Percentiles rank a stretch among this genome's conserved stretches.
Conservation (phyloP, 345 rosid species). For the Alliaria petiolata region DNA sequence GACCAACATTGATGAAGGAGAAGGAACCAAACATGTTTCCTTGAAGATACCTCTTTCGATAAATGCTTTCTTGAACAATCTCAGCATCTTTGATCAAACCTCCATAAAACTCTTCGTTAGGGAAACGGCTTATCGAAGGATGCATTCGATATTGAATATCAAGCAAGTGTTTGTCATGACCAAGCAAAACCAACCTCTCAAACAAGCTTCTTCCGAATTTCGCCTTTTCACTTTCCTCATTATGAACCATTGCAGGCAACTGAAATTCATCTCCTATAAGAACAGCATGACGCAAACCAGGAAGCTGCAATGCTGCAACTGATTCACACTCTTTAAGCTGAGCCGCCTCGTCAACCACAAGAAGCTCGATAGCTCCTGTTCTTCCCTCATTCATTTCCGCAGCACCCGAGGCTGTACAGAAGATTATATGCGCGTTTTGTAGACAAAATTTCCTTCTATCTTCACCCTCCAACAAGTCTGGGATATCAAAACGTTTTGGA, state of each 20-base stretch:
- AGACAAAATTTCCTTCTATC: conserved; percentile 18
- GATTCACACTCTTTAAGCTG: conserved; percentile 56
- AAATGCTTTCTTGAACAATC: conserved; percentile 25
- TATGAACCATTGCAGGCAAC: conserved; percentile 43
- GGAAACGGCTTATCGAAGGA: conserved; percentile 57
- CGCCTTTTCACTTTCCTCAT: conserved; percentile 24
- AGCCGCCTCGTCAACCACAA: conserved; percentile 52
- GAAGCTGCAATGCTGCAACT: conserved; percentile 38
- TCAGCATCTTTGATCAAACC: conserved; percentile 35
- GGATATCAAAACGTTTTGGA: background rate
- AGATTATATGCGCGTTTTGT: conserved; percentile 27
- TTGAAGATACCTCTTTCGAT: conserved; percentile 22
- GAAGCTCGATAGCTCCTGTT: conserved; percentile 1
- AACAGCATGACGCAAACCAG: conserved; percentile 39
- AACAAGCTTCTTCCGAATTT: conserved; percentile 67
- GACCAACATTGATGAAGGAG: conserved; percentile 38
- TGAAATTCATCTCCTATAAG: conserved; percentile 47
- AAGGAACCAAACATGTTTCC: conserved; percentile 38
- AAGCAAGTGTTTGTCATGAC: conserved; percentile 47
- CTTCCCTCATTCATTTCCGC: conserved; percentile 2
- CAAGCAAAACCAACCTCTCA: conserved; percentile 49
- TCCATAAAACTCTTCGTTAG: conserved; percentile 40
- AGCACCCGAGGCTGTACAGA: conserved; percentile 45
- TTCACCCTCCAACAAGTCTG: background rate
- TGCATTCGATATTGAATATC: conserved; percentile 66